Conservation (phyloP, 1,284 basidiomycete species). For the Ustilago lituana region DNA sequence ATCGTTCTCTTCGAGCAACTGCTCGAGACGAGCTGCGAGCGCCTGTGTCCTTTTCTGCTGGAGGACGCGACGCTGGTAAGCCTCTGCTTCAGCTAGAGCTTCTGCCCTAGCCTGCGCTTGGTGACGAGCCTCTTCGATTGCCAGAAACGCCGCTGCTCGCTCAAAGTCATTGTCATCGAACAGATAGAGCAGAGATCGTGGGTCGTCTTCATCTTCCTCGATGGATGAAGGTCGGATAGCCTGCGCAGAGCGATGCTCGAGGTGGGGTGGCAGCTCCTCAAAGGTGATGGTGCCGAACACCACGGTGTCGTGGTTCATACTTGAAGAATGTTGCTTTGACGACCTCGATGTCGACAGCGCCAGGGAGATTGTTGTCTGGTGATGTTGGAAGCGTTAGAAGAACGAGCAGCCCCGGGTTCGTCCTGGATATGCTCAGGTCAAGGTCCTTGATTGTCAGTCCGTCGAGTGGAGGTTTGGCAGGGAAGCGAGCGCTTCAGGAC, state of each 20-base stretch:
- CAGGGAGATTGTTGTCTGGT: too few species aligned
- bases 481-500: too few species aligned
- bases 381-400: too few species aligned
- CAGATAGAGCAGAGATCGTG: conserved; percentile 48
- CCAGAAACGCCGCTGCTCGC: conserved; percentile 20
- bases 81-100: conserved; percentile 23
- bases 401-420: too few species aligned
- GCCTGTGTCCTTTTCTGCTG: conserved; percentile 11
- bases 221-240: conserved; percentile 35
- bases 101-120: conserved; percentile 22
- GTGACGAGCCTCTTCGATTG: conserved; percentile 22
- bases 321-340: background rate
- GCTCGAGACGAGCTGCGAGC: conserved; percentile 20
- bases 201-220: conserved; percentile 44
- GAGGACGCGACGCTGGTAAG: conserved; percentile 5
- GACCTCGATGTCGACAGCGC: too few species aligned
- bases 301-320: conserved; percentile 12
- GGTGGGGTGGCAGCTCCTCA: conserved; percentile 36
- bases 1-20: conserved; percentile 49
- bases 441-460: too few species aligned
- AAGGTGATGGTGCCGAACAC: conserved; percentile 25
- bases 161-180: conserved; percentile 47
- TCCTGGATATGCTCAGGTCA: too few species aligned
- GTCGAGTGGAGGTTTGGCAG: too few species aligned
- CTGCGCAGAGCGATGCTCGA: conserved; percentile 10